phyloP scores from a whole-genome alignment of 805 yeast species.

The Saturnispora saitoi region DNA sequence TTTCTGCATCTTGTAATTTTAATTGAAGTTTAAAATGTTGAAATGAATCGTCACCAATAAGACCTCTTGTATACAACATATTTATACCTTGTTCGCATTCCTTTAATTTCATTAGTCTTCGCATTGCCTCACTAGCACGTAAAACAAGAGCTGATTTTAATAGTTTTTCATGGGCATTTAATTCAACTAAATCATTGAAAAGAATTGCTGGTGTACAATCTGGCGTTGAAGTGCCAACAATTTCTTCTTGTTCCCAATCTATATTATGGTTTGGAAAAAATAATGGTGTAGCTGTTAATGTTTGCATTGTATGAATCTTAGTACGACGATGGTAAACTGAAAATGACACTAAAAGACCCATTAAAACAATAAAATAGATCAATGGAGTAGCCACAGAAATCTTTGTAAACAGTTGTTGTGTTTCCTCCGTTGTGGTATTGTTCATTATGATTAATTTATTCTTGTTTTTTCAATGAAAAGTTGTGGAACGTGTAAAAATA shows the following conservation, averaged over 20 bases:
- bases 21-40: constrained; percentile 71
- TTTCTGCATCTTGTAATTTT: constrained; percentile 73
- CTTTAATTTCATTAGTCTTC: constrained; percentile 73
- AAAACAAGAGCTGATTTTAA: constrained; percentile 41
- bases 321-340: constrained; percentile 51
- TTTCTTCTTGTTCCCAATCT: not conserved
- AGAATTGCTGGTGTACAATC: constrained; percentile 14
- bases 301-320: constrained; percentile 8
- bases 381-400: constrained; percentile 66
- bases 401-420: constrained; percentile 13
- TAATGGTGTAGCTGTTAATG: constrained; percentile 10
- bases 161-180: constrained; percentile 59
- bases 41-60: constrained; percentile 83
- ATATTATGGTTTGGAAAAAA: constrained; percentile 9
- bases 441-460: not conserved
- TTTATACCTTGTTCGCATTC: constrained; percentile 67
- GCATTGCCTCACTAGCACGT: constrained; percentile 75
- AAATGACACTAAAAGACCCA: constrained; percentile 60
- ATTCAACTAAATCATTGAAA: constrained; percentile 26
- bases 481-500: not conserved
- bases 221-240: constrained; percentile 8
- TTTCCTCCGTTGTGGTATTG: constrained; percentile 7
- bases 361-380: constrained; percentile 60
- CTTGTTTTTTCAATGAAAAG: not conserved
- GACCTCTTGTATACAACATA: constrained; percentile 74